These are phyloP conservation scores for Glycine tomentella DNA, from an alignment of 306 rosid species.

Conservation along the genomic window DNA sequence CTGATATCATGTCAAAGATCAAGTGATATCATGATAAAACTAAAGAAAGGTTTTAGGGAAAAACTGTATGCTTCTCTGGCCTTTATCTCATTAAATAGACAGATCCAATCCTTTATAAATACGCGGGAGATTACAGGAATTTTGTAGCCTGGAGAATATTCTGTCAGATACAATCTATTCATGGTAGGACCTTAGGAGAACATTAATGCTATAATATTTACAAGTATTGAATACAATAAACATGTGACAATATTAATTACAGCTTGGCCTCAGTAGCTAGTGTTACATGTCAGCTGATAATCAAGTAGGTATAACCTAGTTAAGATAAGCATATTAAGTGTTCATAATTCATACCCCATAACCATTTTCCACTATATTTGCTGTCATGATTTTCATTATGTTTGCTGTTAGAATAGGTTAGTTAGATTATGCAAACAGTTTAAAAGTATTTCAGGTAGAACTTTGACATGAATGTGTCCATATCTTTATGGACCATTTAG, in stretches of 20 bases:
- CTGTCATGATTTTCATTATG: conserved; percentile 16
- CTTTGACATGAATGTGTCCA: conserved; percentile 27
- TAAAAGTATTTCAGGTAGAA: neutral
- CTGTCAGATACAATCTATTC: neutral
- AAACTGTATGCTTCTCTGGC: neutral
- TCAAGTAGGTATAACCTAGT: neutral
- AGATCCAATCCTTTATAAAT: neutral
- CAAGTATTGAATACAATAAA: neutral
- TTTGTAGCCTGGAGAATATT: conserved; percentile 4
- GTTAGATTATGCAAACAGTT: conserved; percentile 27
- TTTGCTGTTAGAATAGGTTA: conserved; percentile 30
- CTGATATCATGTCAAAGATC: too few relatives aligned
- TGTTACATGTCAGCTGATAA: neutral
- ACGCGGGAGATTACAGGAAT: neutral
- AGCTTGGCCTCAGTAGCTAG: neutral
- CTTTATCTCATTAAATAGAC: neutral
- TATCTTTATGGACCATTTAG: neutral
- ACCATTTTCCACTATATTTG: conserved; percentile 28
- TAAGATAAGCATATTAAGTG: neutral
- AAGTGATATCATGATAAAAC: too few relatives aligned
- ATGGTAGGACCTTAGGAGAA: neutral
- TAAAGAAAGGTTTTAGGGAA: too few relatives aligned
- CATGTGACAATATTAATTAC: neutral
- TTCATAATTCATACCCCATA: neutral
- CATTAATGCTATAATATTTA: neutral